Evolutionary conservation across 805 yeast genomes (phyloP).

Genomic region (Saturnispora gosingensis): DNA sequence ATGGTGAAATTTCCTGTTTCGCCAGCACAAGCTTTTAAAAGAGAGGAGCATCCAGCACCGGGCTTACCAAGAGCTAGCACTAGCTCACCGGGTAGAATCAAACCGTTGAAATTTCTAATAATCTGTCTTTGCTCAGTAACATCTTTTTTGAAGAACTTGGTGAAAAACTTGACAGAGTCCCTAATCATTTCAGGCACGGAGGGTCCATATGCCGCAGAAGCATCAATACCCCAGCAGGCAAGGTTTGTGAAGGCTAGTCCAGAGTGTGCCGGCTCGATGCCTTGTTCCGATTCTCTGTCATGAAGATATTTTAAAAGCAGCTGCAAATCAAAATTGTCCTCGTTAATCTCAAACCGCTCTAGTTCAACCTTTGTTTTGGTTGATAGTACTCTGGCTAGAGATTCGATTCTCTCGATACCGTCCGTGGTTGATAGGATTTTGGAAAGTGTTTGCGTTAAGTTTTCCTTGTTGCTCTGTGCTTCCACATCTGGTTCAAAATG

Average conservation of each 20-base stretch:
- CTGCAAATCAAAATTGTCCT: slow-evolving; percentile 38
- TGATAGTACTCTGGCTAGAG: slow-evolving; percentile 41
- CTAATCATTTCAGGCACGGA: slow-evolving; percentile 36
- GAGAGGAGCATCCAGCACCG: slow-evolving; percentile 73
- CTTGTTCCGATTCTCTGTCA: slow-evolving; percentile 32
- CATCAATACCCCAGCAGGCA: slow-evolving; percentile 42
- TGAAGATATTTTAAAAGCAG: slow-evolving; percentile 33
- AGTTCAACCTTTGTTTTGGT: slow-evolving; percentile 39
- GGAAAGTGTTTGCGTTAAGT: slow-evolving; percentile 22
- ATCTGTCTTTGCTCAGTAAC: slow-evolving; percentile 28
- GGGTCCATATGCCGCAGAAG: slow-evolving; percentile 44
- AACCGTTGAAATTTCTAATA: slow-evolving; percentile 34
- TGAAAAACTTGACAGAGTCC: slow-evolving; percentile 24
- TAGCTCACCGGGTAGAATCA: slow-evolving; percentile 53
- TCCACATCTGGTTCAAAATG: slow-evolving; percentile 10
- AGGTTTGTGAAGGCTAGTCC: slow-evolving; percentile 41
- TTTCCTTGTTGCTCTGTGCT: slow-evolving; percentile 18
- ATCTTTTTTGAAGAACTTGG: slow-evolving; percentile 25
- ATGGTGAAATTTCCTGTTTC: slow-evolving; percentile 35
- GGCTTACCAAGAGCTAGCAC: slow-evolving; percentile 63
- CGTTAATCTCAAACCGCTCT: slow-evolving; percentile 35
- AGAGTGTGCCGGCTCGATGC: slow-evolving; percentile 38
- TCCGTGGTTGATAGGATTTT: slow-evolving; percentile 19
- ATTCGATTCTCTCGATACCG: slow-evolving; percentile 31
- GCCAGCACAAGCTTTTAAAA: slow-evolving; percentile 55